Percentiles rank a stretch among this genome's conserved stretches.
These are phyloP conservation scores for Monosporascus ibericus DNA, from an alignment of 2,329 filamentous ascomycete genomes.

Conservation along the genomic window DNA sequence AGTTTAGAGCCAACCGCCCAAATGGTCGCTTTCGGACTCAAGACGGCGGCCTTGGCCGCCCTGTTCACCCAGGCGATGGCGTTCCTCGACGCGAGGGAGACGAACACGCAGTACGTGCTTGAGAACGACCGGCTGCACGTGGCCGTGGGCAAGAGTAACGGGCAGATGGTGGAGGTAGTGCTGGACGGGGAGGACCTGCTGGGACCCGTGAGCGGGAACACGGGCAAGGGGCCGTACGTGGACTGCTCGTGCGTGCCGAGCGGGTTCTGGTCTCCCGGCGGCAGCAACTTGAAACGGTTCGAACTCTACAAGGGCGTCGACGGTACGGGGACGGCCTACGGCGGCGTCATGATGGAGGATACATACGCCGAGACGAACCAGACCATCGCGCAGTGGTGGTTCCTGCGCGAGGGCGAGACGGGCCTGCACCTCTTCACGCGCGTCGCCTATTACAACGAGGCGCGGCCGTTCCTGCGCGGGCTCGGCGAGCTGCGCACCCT, in stretches of 20 bases:
- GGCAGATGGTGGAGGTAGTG: constrained; percentile 26
- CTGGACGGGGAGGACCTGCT: constrained; percentile 43
- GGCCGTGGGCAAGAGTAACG: constrained; percentile 29
- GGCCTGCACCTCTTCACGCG: constrained; percentile 56
- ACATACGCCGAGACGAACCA: constrained; percentile 52
- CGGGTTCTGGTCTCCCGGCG: constrained; percentile 54
- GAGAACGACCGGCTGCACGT: constrained; percentile 8
- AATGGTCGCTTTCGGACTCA: not conserved
- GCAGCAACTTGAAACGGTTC: constrained; percentile 34
- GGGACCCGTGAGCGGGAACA: constrained; percentile 34
- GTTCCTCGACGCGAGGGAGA: not conserved
- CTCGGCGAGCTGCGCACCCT: constrained; percentile 56
- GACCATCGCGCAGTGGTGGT: constrained; percentile 58
- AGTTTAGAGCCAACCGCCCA: not conserved
- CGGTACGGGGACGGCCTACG: constrained; percentile 44
- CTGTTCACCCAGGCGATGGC: not conserved
- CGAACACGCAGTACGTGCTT: not conserved
- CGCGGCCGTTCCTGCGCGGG: constrained; percentile 47
- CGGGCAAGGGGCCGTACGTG: constrained; percentile 49
- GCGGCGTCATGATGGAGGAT: constrained; percentile 53
- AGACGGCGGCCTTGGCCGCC: not conserved
- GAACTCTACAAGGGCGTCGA: constrained; percentile 46
- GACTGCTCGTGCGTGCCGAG: constrained; percentile 55
- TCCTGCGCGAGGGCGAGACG: constrained; percentile 55
- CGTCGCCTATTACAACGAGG: constrained; percentile 50